Conservation (phyloP, 169 alveolate genomes). For the Eimeria praecox region DNA sequence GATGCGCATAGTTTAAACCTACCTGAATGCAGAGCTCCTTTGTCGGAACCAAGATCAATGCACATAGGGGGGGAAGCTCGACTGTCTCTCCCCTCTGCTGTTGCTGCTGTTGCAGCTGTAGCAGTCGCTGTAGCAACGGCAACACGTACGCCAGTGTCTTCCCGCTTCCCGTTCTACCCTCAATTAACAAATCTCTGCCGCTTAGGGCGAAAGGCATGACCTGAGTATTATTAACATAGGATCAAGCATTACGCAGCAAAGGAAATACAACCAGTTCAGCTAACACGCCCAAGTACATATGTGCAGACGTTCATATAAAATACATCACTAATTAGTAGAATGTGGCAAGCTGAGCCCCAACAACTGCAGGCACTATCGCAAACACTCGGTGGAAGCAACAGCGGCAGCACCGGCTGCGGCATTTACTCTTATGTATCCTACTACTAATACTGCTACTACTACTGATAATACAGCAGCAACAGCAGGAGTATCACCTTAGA, state of each 20-base stretch:
- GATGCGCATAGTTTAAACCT: background rate
- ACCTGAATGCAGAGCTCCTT: constrained; percentile 84
- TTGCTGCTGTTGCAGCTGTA: constrained; percentile 67
- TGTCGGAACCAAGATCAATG: constrained; percentile 83
- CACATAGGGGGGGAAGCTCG: constrained; percentile 35
- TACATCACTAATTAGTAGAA: too few relatives aligned
- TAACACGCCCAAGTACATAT: background rate
- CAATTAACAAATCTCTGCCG: constrained; percentile 76
- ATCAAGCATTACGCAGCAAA: background rate
- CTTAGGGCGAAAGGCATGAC: constrained; percentile 83
- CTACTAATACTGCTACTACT: background rate
- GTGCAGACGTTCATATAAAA: too few relatives aligned
- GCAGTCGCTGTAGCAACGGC: constrained; percentile 82
- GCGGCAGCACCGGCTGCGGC: background rate
- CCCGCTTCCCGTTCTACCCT: constrained; percentile 84
- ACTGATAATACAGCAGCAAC: background rate
- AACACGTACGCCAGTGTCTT: constrained; percentile 84
- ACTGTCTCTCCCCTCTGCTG: background rate
- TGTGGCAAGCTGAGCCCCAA: background rate
- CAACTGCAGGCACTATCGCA: background rate
- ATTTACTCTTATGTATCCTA: background rate
- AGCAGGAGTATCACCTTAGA: constrained; percentile 50
- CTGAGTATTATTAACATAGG: background rate
- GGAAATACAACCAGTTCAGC: background rate
- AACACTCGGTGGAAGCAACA: background rate